A percentile compares a stretch with the other conserved stretches of the same genome.
Evolutionary conservation across 345 rosid genomes (phyloP).

Genomic region (Eutrema japonicum): DNA sequence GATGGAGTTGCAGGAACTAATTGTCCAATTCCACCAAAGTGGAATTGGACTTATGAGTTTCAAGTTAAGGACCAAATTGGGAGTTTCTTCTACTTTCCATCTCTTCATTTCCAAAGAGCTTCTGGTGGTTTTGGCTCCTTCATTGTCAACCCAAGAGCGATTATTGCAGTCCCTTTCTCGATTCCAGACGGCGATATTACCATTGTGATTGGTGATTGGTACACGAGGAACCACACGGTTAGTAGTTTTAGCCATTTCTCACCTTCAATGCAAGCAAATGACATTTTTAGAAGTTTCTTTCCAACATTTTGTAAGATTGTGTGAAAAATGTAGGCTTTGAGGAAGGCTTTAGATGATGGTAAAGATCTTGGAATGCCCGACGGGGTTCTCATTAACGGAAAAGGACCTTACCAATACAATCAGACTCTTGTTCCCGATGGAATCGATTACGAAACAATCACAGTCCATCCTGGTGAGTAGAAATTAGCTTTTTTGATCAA

Average conservation of each 20-base stretch:
- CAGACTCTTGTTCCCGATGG: slow-evolving; percentile 77
- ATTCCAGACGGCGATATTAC: slow-evolving; percentile 83
- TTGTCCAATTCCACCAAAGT: slow-evolving; percentile 97
- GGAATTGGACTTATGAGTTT: slow-evolving; percentile 99
- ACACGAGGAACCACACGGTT: slow-evolving; percentile 90
- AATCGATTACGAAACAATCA: slow-evolving; percentile 74
- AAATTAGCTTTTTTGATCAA: not conserved
- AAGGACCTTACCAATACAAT: slow-evolving; percentile 94
- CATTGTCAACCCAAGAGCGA: slow-evolving; percentile 68
- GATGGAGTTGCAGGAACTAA: slow-evolving; percentile 95
- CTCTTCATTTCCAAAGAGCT: slow-evolving; percentile 94
- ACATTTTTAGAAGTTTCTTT: slow-evolving; percentile 11
- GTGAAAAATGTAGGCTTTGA: slow-evolving; percentile 66
- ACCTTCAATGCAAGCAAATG: not conserved
- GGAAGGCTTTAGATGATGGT: slow-evolving; percentile 89
- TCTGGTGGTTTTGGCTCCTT: slow-evolving; percentile 93
- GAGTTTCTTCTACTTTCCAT: slow-evolving; percentile 98
- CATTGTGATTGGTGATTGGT: slow-evolving; percentile 93
- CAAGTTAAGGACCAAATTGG: slow-evolving; percentile 99
- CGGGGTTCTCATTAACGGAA: slow-evolving; percentile 96
- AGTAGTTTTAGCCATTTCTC: slow-evolving; percentile 39
- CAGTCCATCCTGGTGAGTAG: slow-evolving; percentile 88
- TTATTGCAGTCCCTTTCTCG: slow-evolving; percentile 85
- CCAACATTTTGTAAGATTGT: slow-evolving; percentile 12
- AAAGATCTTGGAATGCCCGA: slow-evolving; percentile 94